These are phyloP conservation scores for Penicillium antarcticum DNA, from an alignment of 495 filamentous ascomycete species.

Conservation along the genomic window DNA sequence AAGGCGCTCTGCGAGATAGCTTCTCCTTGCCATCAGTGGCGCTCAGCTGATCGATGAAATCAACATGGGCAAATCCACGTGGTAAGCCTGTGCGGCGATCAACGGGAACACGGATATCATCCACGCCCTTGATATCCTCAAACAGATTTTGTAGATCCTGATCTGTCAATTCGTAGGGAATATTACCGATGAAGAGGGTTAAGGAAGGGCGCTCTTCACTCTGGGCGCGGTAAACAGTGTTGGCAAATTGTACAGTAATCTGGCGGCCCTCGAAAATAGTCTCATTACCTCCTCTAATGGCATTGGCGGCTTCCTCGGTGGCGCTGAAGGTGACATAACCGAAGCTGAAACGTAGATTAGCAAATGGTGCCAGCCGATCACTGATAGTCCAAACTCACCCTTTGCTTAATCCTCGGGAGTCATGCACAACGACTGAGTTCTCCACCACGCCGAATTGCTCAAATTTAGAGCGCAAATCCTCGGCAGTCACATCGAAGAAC, in stretches of 20 bases:
- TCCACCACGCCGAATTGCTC: slow-evolving; percentile 61
- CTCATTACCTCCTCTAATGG: slow-evolving; percentile 62
- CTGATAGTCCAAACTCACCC: slow-evolving; percentile 57
- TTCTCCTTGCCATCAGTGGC: slow-evolving; percentile 56
- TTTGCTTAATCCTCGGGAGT: slow-evolving; percentile 77
- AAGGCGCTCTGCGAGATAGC: slow-evolving; percentile 56
- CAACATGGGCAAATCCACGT: slow-evolving; percentile 85
- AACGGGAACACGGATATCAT: slow-evolving; percentile 84
- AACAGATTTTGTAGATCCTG: slow-evolving; percentile 83
- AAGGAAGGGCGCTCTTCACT: slow-evolving; percentile 43
- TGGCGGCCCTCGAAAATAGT: slow-evolving; percentile 79
- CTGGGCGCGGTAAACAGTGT: slow-evolving; percentile 29
- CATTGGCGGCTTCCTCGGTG: slow-evolving; percentile 53
- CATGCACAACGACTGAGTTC: slow-evolving; percentile 55
- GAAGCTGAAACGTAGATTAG: slow-evolving; percentile 52
- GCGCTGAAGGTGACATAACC: slow-evolving; percentile 70
- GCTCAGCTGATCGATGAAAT: slow-evolving; percentile 66
- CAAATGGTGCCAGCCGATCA: neutral
- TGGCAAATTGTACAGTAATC: slow-evolving; percentile 54
- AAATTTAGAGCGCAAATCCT: slow-evolving; percentile 66
- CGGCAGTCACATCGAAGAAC: slow-evolving; percentile 74
- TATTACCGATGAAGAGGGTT: slow-evolving; percentile 84
- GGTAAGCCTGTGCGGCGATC: slow-evolving; percentile 85
- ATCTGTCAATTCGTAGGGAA: slow-evolving; percentile 87
- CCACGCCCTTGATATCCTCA: slow-evolving; percentile 62